Evolutionary conservation across 805 yeast species (phyloP).

Genomic region (Metschnikowia orientalis): DNA sequence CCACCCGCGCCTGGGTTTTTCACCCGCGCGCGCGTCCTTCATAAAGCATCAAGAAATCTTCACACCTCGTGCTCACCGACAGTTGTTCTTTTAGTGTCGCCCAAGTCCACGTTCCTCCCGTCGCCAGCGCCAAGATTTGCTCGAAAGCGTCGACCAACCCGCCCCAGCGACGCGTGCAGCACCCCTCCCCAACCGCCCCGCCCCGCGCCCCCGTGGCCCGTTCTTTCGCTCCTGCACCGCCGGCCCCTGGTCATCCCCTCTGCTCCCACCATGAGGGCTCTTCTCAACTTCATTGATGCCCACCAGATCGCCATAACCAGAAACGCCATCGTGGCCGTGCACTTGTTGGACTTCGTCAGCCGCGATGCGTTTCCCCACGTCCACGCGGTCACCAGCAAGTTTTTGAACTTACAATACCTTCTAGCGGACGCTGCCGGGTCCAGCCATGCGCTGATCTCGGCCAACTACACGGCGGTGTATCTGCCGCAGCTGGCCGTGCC

Average conservation of each 20-base stretch:
- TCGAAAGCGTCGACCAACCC: too few species aligned
- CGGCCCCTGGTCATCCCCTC: neutral
- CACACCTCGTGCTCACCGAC: neutral
- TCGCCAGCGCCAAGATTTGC: too few species aligned
- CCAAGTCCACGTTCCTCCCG: too few species aligned
- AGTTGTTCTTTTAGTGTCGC: conserved; percentile 5
- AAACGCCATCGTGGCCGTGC: conserved; percentile 24
- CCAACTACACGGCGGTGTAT: neutral
- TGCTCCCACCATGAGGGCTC: conserved; percentile 5
- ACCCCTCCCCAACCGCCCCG: neutral
- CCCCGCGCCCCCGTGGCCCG: neutral
- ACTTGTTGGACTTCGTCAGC: conserved; percentile 22
- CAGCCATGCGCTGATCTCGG: neutral
- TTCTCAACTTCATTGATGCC: conserved; percentile 24
- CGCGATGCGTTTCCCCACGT: conserved; percentile 13
- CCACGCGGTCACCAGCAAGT: conserved; percentile 29
- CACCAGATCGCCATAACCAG: conserved; percentile 35
- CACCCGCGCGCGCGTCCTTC: conserved; percentile 1
- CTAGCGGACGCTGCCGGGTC: conserved; percentile 6
- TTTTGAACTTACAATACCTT: conserved; percentile 32
- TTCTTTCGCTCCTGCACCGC: too few species aligned
- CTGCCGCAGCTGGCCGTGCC: conserved; percentile 1
- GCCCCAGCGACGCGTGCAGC: too few species aligned
- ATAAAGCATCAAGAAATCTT: conserved; percentile 5
- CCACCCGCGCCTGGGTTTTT: too few species aligned